Percentiles rank a stretch among this genome's conserved stretches.
Conservation (phyloP, 345 rosid species). For the Salix purpurea region DNA sequence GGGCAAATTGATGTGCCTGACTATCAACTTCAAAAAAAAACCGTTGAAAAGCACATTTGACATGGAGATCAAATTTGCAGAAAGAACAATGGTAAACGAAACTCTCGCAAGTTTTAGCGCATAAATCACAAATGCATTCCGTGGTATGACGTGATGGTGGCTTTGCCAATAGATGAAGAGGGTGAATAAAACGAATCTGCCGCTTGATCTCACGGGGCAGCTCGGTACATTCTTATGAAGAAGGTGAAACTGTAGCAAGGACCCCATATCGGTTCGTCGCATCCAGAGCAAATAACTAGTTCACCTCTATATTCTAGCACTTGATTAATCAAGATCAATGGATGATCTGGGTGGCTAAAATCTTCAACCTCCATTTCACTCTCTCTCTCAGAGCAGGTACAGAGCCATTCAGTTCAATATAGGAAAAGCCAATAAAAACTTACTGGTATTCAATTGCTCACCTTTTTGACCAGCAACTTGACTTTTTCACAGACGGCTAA, state of each 20-base stretch:
- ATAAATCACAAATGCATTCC: background rate
- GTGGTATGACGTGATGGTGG: background rate
- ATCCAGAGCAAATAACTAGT: background rate
- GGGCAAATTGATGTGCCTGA: too few species aligned
- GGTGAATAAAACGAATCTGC: background rate
- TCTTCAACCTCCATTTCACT: too few species aligned
- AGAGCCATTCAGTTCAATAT: background rate
- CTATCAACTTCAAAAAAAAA: too few species aligned
- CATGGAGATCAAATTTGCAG: too few species aligned
- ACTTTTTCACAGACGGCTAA: background rate
- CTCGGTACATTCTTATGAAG: background rate
- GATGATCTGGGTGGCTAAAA: too few species aligned
- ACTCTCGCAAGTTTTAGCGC: too few species aligned
- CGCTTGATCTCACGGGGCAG: background rate
- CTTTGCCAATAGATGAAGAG: background rate
- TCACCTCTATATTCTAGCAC: background rate
- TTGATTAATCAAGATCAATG: background rate
- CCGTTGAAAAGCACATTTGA: too few species aligned
- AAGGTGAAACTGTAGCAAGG: background rate
- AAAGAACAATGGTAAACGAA: too few species aligned
- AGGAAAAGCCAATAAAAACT: background rate
- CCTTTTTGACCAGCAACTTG: background rate
- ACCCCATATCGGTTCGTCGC: background rate
- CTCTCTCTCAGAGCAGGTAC: too few species aligned
- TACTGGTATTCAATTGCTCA: background rate